A percentile compares a stretch with the other conserved stretches of the same genome.
phyloP scores from a whole-genome alignment of 108 stramenopile genomes.

The Pseudonitzschia multistriata region DNA sequence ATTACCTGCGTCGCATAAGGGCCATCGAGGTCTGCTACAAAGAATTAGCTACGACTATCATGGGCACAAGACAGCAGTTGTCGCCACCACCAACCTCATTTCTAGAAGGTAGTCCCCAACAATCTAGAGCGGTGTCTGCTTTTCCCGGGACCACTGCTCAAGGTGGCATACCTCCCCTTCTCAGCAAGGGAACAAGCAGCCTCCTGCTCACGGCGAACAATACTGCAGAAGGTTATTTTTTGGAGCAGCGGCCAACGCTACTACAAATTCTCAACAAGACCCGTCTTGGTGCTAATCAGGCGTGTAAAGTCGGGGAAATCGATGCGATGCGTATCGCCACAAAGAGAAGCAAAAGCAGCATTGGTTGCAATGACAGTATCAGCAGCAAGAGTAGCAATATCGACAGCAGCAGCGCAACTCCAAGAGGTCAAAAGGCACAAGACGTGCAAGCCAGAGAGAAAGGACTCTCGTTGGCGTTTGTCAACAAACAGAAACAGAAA shows the following conservation, averaged over 20 bases:
- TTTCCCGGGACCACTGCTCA: not conserved
- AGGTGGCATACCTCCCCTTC: not conserved
- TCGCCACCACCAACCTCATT: not conserved
- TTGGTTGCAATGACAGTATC: too few species aligned
- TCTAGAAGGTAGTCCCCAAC: not conserved
- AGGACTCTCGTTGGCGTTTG: not conserved
- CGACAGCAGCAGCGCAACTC: not conserved
- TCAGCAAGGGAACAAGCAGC: not conserved
- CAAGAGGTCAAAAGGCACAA: not conserved
- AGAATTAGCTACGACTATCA: not conserved
- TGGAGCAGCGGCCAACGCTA: not conserved
- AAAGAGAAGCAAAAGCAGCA: too few species aligned
- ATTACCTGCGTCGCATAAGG: slow-evolving; percentile 4
- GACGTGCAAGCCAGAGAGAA: not conserved
- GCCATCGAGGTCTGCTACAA: slow-evolving; percentile 13
- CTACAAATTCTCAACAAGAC: not conserved
- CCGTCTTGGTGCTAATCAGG: not conserved
- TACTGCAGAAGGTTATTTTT: not conserved
- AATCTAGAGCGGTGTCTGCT: not conserved
- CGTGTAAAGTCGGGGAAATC: not conserved
- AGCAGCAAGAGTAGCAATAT: too few species aligned
- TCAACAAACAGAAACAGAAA: not conserved
- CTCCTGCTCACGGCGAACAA: not conserved
- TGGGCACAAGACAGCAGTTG: too few species aligned
- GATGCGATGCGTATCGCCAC: not conserved